A percentile compares a stretch with the other conserved stretches of the same genome.
phyloP scores from a whole-genome alignment of 352 stramenopile genomes.

The Pythium monospermum region DNA sequence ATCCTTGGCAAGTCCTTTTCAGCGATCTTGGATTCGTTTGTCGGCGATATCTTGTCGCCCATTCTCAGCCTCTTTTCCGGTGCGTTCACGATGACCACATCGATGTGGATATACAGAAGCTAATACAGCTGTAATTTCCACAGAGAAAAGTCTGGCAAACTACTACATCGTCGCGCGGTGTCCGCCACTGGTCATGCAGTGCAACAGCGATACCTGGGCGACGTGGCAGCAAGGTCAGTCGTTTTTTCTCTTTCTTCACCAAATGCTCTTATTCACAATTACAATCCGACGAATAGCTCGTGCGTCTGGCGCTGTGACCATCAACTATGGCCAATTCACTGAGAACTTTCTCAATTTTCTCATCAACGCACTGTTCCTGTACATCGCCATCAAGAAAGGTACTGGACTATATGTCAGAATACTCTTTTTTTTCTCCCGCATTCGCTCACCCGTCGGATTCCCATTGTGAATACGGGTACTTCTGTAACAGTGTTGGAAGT shows the following conservation, averaged over 20 bases:
- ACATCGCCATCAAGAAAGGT: slow-evolving; percentile 71
- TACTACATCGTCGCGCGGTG: slow-evolving; percentile 56
- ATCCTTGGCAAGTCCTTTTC: slow-evolving; percentile 66
- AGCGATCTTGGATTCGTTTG: slow-evolving; percentile 67
- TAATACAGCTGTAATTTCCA: not conserved
- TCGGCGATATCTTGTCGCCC: slow-evolving; percentile 57
- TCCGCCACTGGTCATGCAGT: slow-evolving; percentile 26
- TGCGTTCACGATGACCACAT: too few species aligned
- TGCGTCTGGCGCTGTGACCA: slow-evolving; percentile 48
- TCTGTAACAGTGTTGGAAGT: slow-evolving; percentile 34
- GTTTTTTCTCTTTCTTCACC: not conserved
- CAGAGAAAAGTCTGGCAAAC: slow-evolving; percentile 57
- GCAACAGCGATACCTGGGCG: slow-evolving; percentile 46
- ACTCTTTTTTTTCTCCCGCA: not conserved
- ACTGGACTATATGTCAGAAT: too few species aligned
- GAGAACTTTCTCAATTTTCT: slow-evolving; percentile 75
- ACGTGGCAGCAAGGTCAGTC: slow-evolving; percentile 55
- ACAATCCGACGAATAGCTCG: slow-evolving; percentile 26
- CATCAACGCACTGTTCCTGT: slow-evolving; percentile 68
- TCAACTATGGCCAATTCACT: slow-evolving; percentile 65
- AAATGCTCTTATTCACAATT: not conserved
- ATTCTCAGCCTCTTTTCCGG: slow-evolving; percentile 67
- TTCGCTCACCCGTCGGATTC: not conserved
- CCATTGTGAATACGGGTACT: not conserved
- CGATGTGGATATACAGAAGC: too few species aligned